A percentile compares a stretch with the other conserved stretches of the same genome.
phyloP scores from a whole-genome alignment of 345 rosid species.

The Citrus maxima region DNA sequence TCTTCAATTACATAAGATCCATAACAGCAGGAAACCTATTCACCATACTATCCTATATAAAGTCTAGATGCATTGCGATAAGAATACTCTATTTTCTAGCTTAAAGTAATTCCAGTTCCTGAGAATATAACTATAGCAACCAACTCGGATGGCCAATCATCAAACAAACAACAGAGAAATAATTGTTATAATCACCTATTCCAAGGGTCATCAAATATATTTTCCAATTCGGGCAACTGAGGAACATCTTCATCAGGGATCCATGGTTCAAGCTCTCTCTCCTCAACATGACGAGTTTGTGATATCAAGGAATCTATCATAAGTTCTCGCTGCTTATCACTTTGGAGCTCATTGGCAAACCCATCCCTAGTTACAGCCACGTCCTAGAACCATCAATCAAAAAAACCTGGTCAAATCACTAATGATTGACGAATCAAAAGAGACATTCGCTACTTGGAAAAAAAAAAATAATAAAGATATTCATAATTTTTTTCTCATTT shows the following conservation, averaged over 20 bases:
- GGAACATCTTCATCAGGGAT: constrained; percentile 73
- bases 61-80: not conserved
- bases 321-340: constrained; percentile 60
- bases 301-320: constrained; percentile 82
- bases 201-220: constrained; percentile 60
- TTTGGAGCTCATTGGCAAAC: constrained; percentile 44
- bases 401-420: constrained; percentile 1
- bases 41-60: not conserved
- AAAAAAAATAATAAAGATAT: not conserved
- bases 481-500: not conserved
- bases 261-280: constrained; percentile 85
- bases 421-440: not conserved
- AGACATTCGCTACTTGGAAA: not conserved
- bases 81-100: not conserved
- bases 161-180: constrained; percentile 3
- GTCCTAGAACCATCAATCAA: constrained; percentile 46
- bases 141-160: not conserved
- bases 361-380: constrained; percentile 67
- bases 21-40: not conserved
- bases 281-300: constrained; percentile 52
- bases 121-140: not conserved
- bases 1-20: not conserved
- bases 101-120: not conserved
- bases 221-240: constrained; percentile 60
- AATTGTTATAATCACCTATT: constrained; percentile 48